Evolutionary conservation across 352 stramenopile genomes (phyloP), one percentile per base, ranked within the genome.

Genomic region (Globisporangium barbulae): DNA sequence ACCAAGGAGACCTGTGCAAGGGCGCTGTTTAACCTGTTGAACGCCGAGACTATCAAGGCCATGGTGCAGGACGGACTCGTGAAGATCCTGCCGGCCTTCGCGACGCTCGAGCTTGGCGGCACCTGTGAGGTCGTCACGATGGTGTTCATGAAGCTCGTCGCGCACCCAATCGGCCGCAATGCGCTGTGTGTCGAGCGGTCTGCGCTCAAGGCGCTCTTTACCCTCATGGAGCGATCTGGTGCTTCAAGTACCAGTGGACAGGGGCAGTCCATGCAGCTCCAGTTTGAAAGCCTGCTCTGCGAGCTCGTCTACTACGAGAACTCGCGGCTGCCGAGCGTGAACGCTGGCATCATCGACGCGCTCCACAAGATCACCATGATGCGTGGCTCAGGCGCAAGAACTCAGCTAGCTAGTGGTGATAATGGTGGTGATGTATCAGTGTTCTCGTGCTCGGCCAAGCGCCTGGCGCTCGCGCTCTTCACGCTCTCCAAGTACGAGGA

Each of bases 1-100:
- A 94, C 85, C 0, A 92, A 93, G 63, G 78, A 91, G 59, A 89
- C 73, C 0, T 94, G 85, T 53, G 65, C 88, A 1, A 66, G 80
- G 4, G 81, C 85, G 1, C 64, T 94, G 5, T 59, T 85, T 5
- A 93, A 94, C 42, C 71, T 94, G 3, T 33, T 93, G 19, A 88
- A 73, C 13, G 53, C 64, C 19, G 71, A 85, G 22, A 93, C 83
- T 1, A 78, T 90, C 59, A 79, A 79, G 10, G n/a, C 53, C 9
- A 85, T 92, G 71, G 71, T 94, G 0, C 56, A 70, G 8, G 81
- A 93, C 62, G 85, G 85, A 15, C 67, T 92, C 5, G 77, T 90
- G 8, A 90, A 91, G 44, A 69, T 93, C 1, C 50, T 93, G 15
- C 74, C 83, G 0, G 71, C 69, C 1, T 79, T 91, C 35, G 68